phyloP scores from a whole-genome alignment of 306 rosid species.

The Prunus persica region Prunus_persica_NCBIv2 NC_034009.1:13342501-13343000 shows the following conservation, averaged over 20 bases:
- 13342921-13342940: background rate
- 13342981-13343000: background rate
- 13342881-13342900: no score
- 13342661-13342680: slow-evolving; percentile 70
- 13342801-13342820: slow-evolving; percentile 93
- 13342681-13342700: slow-evolving; percentile 80
- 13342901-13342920: background rate
- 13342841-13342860: slow-evolving; percentile 98
- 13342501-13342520: slow-evolving; percentile 5
- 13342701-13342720: slow-evolving; percentile 74
- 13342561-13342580: background rate
- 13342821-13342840: slow-evolving; percentile 88
- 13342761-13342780: slow-evolving; percentile 67
- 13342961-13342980: background rate
- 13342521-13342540: background rate
- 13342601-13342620: slow-evolving; percentile 45
- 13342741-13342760: slow-evolving; percentile 76
- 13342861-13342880: slow-evolving; percentile 10
- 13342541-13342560: background rate
- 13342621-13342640: slow-evolving; percentile 80
- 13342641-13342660: slow-evolving; percentile 87
- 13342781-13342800: slow-evolving; percentile 88
- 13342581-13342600: background rate
- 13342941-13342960: background rate
- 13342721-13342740: slow-evolving; percentile 96